Evolutionary conservation across 2,329 filamentous ascomycete species (phyloP), one percentile per base, ranked within the genome.

Genomic region (Reticulascus tulasneorum): DNA sequence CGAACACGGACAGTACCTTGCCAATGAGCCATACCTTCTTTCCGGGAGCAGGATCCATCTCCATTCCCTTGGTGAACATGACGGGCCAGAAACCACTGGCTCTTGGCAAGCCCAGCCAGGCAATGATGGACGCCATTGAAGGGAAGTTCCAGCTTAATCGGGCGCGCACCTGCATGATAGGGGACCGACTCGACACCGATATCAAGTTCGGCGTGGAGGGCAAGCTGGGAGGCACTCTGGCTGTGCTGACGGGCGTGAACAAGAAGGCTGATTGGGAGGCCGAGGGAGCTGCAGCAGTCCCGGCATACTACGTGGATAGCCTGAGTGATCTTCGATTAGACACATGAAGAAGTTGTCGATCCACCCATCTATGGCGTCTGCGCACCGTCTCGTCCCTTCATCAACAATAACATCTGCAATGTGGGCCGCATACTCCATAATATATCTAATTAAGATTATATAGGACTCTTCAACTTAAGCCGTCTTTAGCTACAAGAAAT

Each of bases 71-170:
- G 41, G 71, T 83, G 35, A 84, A 84, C 58, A 87, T 87, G 71
- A 70, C 76, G 5, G 71, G 71, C 13, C 64, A 77, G 56, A 72
- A 84, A 51, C 91, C 93, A 1, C 63, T 88, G 21, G 81, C 86
- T 4, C 67, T 97, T 25, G 93, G 93, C 1, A 98, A 98, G 67
- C 93, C 93, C 4, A 95, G 88, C 58, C 89, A 95, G 67, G 91
- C 91, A 5, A 98, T 98, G 93, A 95, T 98, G 91, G 91, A 97
- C 60, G 89, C 93, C 4, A 85, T 98, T 38, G 91, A 97, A 69
- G 91, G 91, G 40, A 95, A 94, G 63, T 96, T 97, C 61, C 75
- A 85, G 48, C 84, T 98, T 35, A 82, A 97, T 59, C 77, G 90
- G 23, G 77, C 73, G 42, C 80, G 80, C 49, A 86, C 93, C 1